These are phyloP conservation scores for Penicillium concentricum DNA, from an alignment of 2,329 filamentous ascomycete genomes.

Conservation along the genomic window DNA sequence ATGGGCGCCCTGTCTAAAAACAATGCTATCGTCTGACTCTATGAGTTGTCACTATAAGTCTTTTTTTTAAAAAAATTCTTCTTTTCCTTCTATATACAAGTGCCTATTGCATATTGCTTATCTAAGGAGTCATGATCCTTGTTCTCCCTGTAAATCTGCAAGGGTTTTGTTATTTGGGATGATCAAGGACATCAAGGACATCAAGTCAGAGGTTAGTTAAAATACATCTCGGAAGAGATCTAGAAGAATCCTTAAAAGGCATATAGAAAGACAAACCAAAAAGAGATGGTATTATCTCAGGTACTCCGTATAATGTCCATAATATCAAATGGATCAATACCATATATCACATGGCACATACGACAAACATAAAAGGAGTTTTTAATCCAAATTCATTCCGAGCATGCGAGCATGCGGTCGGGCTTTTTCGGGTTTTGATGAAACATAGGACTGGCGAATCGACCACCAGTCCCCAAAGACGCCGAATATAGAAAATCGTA, in stretches of 20 bases:
- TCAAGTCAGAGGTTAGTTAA: background rate
- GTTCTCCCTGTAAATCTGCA: conserved; percentile 4
- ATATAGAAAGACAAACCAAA: background rate
- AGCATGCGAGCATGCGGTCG: conserved; percentile 11
- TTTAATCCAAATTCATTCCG: conserved; percentile 12
- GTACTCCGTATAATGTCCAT: background rate
- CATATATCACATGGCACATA: background rate
- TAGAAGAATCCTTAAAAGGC: background rate
- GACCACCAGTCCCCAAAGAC: conserved; percentile 29
- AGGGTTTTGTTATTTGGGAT: background rate
- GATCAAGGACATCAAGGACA: background rate
- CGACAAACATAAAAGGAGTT: background rate
- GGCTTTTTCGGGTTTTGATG: conserved; percentile 17
- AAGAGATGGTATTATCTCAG: background rate
- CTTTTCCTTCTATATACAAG: background rate
- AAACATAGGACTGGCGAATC: conserved; percentile 17
- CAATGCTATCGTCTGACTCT: conserved; percentile 2
- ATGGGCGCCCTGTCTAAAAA: conserved; percentile 23
- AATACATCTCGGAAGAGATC: background rate
- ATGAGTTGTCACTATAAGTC: background rate
- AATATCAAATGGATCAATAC: background rate
- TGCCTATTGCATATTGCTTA: background rate
- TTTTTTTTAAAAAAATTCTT: no score
- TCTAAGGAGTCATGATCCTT: background rate
- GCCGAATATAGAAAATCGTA: conserved; percentile 34